Percentiles rank a stretch among this genome's conserved stretches.
These are phyloP conservation scores for Cladosporium velox DNA, from an alignment of 2,329 filamentous ascomycete genomes.

Conservation along the genomic window DNA sequence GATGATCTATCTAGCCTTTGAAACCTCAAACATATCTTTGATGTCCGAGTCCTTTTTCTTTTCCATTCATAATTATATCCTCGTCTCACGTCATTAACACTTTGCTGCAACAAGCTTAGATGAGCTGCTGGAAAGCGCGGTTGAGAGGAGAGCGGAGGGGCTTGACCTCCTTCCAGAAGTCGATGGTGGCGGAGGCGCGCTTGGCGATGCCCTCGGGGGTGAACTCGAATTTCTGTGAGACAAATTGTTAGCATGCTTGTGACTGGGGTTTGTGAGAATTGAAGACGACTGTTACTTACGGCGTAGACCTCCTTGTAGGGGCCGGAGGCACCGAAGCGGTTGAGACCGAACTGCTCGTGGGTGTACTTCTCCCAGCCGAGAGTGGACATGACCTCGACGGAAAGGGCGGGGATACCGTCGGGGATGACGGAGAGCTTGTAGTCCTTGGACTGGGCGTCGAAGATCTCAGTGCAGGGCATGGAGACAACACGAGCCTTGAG, in stretches of 20 bases:
- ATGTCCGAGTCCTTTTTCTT: constrained; percentile 9
- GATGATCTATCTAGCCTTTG: constrained; percentile 19
- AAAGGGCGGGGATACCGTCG: constrained; percentile 89
- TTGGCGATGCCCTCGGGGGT: constrained; percentile 95
- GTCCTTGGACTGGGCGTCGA: constrained; percentile 89
- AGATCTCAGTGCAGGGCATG: constrained; percentile 95
- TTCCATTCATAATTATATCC: constrained; percentile 15
- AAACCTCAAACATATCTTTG: constrained; percentile 9
- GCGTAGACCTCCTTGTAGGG: constrained; percentile 98
- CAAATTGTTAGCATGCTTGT: constrained; percentile 20
- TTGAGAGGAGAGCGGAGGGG: constrained; percentile 88
- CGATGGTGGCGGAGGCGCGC: constrained; percentile 85
- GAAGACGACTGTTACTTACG: constrained; percentile 46
- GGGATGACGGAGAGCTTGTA: constrained; percentile 92
- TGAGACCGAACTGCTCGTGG: constrained; percentile 98
- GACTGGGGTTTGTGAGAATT: not conserved
- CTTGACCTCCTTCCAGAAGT: constrained; percentile 97
- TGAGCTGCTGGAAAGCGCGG: constrained; percentile 95
- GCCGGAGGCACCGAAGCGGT: constrained; percentile 96
- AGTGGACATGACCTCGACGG: constrained; percentile 94
- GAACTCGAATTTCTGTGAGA: constrained; percentile 93
- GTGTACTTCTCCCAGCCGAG: constrained; percentile 99
- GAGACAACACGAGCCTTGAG: constrained; percentile 90
- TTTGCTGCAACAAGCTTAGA: constrained; percentile 58
- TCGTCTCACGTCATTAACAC: constrained; percentile 19